phyloP scores from a whole-genome alignment of 306 rosid species.

The Malus asiatica region DNA sequence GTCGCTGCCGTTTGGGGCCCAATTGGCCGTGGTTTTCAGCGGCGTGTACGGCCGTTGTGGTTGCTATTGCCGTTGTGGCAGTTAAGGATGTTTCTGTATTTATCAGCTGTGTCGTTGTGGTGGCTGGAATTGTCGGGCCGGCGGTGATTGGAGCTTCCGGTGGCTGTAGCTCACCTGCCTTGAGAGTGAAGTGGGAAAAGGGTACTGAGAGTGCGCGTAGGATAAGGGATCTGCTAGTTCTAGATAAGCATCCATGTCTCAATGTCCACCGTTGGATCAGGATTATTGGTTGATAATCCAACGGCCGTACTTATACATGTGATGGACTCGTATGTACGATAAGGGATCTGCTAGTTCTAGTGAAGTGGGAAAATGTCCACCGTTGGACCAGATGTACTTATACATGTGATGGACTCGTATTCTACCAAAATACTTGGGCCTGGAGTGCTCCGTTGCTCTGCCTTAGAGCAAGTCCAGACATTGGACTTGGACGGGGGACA shows the following conservation, averaged over 20 bases:
- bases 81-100: not conserved
- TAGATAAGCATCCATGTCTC: not conserved
- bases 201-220: conserved; percentile 21
- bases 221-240: conserved; percentile 23
- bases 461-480: no score
- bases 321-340: no score
- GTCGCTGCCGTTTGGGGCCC: conserved; percentile 58
- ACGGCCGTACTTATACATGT: no score
- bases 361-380: no score
- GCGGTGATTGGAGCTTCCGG: conserved; percentile 34
- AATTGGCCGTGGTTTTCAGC: conserved; percentile 10
- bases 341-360: no score
- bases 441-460: no score
- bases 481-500: no score
- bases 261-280: conserved; percentile 12
- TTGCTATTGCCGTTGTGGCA: not conserved
- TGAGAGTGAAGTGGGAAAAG: conserved; percentile 10
- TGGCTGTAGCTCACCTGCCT: conserved; percentile 48
- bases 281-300: not conserved
- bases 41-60: conserved; percentile 14
- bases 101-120: not conserved
- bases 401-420: no score
- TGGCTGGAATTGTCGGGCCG: conserved; percentile 1
- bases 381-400: no score
- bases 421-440: no score